A percentile compares a stretch with the other conserved stretches of the same genome.
Evolutionary conservation across 306 rosid genomes (phyloP).

Genomic region (Cucurbita moschata): DNA sequence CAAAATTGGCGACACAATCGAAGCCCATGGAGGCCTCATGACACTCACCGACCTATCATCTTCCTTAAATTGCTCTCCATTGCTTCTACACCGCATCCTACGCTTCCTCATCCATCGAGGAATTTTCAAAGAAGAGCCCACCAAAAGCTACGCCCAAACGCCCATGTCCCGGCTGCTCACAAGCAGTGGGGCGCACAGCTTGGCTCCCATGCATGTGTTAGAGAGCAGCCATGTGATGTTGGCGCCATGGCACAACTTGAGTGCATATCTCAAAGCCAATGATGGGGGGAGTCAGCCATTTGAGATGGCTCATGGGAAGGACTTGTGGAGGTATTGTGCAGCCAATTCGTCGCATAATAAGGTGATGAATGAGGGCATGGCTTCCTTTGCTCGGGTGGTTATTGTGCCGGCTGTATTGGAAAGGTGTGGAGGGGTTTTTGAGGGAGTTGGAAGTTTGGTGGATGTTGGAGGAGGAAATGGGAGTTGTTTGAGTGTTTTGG

Average conservation of each 20-base stretch:
- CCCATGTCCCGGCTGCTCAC: slow-evolving; percentile 13
- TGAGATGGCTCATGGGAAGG: slow-evolving; percentile 31
- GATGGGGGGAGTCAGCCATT: slow-evolving; percentile 9
- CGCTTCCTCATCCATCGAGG: neutral
- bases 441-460: slow-evolving; percentile 36
- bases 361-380: slow-evolving; percentile 54
- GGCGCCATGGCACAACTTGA: slow-evolving; percentile 18
- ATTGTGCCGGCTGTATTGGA: slow-evolving; percentile 16
- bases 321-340: slow-evolving; percentile 27
- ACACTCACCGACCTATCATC: neutral
- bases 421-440: slow-evolving; percentile 24
- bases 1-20: slow-evolving; percentile 32
- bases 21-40: neutral
- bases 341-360: slow-evolving; percentile 19
- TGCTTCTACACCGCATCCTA: neutral
- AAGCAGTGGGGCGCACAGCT: slow-evolving; percentile 2
- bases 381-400: slow-evolving; percentile 24
- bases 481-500: slow-evolving; percentile 17
- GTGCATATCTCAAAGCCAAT: neutral
- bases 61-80: slow-evolving; percentile 15
- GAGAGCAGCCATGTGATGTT: slow-evolving; percentile 13
- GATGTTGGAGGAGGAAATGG: slow-evolving; percentile 80
- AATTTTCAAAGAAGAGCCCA: slow-evolving; percentile 23
- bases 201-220: slow-evolving; percentile 6
- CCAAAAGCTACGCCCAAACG: slow-evolving; percentile 14